A percentile compares a stretch with the other conserved stretches of the same genome.
Evolutionary conservation across 495 filamentous ascomycete genomes (phyloP).

Genomic region (Penicillium arizonense): DNA sequence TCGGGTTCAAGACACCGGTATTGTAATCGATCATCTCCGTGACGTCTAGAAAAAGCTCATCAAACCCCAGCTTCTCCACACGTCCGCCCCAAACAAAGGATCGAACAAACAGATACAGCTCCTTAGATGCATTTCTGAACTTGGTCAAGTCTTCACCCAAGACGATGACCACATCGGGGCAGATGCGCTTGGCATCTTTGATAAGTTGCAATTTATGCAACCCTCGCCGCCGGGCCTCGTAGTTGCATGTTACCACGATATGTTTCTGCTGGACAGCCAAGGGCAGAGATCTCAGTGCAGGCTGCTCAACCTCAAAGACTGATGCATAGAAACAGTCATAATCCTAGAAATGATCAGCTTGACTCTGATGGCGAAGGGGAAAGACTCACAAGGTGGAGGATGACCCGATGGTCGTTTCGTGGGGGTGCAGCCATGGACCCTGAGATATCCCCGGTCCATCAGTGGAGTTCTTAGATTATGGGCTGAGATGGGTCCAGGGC

Average conservation of each 20-base stretch:
- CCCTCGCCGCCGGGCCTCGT: conserved; percentile 75
- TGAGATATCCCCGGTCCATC: conserved; percentile 12
- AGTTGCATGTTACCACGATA: conserved; percentile 94
- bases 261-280: conserved; percentile 82
- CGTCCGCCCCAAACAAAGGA: conserved; percentile 70
- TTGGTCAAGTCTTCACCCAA: conserved; percentile 83
- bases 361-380: neutral
- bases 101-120: conserved; percentile 67
- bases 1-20: conserved; percentile 61
- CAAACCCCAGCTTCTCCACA: conserved; percentile 80
- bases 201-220: conserved; percentile 83
- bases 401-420: conserved; percentile 64
- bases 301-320: conserved; percentile 79
- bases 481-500: neutral
- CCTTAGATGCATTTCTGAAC: conserved; percentile 84
- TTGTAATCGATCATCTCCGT: conserved; percentile 87
- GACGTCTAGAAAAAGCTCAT: conserved; percentile 80
- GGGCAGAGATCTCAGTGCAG: conserved; percentile 66
- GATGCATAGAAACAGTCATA: conserved; percentile 95
- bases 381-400: conserved; percentile 75
- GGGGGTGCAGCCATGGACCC: conserved; percentile 42
- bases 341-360: conserved; percentile 51
- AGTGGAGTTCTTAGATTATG: neutral
- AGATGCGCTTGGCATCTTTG: conserved; percentile 72
- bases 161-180: conserved; percentile 81